Evolutionary conservation across 371 early-diverging fungal species (phyloP).

Genomic region (Circinella minor): DNA sequence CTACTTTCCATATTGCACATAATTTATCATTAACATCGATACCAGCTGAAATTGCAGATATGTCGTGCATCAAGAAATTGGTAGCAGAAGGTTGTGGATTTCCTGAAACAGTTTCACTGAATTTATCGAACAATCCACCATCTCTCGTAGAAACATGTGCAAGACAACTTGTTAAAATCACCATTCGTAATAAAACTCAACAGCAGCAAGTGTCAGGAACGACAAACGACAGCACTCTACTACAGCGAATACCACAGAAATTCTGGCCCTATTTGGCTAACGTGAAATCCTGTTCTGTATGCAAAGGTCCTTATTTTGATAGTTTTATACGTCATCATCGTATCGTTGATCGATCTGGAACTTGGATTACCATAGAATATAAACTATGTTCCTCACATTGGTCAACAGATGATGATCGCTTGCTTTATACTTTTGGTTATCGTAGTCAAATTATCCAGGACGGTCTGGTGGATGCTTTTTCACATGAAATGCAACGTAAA

Average conservation of each 20-base stretch:
- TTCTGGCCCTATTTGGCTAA: slow-evolving; percentile 64
- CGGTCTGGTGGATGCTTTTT: neutral
- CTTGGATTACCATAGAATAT: slow-evolving; percentile 68
- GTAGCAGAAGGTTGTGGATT: slow-evolving; percentile 60
- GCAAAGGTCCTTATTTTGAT: slow-evolving; percentile 87
- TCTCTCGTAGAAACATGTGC: slow-evolving; percentile 79
- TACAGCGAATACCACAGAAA: slow-evolving; percentile 35
- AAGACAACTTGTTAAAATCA: slow-evolving; percentile 50
- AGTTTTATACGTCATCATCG: slow-evolving; percentile 61
- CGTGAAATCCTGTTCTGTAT: slow-evolving; percentile 82
- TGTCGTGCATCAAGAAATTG: slow-evolving; percentile 69
- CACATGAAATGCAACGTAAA: neutral
- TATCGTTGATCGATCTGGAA: slow-evolving; percentile 58
- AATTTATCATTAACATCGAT: slow-evolving; percentile 66
- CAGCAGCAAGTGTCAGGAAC: neutral
- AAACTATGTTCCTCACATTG: slow-evolving; percentile 80
- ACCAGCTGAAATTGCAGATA: slow-evolving; percentile 74
- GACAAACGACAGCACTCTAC: neutral
- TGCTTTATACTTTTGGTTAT: slow-evolving; percentile 31
- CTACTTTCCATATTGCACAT: slow-evolving; percentile 68
- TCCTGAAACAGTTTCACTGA: slow-evolving; percentile 21
- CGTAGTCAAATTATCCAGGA: slow-evolving; percentile 3
- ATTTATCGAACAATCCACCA: slow-evolving; percentile 41
- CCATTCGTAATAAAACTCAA: neutral
- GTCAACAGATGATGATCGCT: slow-evolving; percentile 71